phyloP scores from a whole-genome alignment of 257 asterid species.

The Oldenlandia corymbosa region DNA sequence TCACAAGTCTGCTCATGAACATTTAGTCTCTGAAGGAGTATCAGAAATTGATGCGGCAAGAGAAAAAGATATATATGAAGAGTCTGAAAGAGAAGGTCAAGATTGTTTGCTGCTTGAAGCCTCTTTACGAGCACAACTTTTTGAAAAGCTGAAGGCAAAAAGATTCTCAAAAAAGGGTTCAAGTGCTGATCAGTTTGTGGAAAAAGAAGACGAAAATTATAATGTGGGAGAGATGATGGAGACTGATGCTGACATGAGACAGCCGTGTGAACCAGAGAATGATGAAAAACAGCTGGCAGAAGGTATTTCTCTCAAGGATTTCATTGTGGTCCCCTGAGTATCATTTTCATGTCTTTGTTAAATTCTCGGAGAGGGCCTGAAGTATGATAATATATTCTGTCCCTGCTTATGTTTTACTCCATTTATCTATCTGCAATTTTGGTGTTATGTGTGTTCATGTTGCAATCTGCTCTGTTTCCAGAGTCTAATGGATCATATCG shows the following conservation, averaged over 20 bases:
- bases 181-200: constrained; percentile 20
- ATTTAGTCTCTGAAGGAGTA: constrained; percentile 20
- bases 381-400: not conserved
- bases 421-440: constrained; percentile 1
- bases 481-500: not conserved
- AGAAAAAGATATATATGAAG: constrained; percentile 20
- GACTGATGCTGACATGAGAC: constrained; percentile 10
- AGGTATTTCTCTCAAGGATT: constrained; percentile 21
- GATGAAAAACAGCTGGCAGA: constrained; percentile 20
- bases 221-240: constrained; percentile 17
- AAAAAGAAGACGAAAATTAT: constrained; percentile 19
- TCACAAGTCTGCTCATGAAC: constrained; percentile 21
- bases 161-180: constrained; percentile 24
- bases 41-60: constrained; percentile 11
- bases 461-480: not conserved
- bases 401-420: not conserved
- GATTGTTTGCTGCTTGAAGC: constrained; percentile 49
- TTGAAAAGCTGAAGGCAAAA: constrained; percentile 33
- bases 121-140: constrained; percentile 45
- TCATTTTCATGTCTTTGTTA: not conserved
- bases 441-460: too few species aligned
- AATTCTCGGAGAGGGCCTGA: not conserved
- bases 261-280: constrained; percentile 15
- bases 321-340: not conserved
- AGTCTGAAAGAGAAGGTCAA: constrained; percentile 24